Evolutionary conservation across 192 early-diverging fungal genomes (phyloP), one percentile per base, ranked within the genome.

Genomic region (Coemansia sp.): DNA sequence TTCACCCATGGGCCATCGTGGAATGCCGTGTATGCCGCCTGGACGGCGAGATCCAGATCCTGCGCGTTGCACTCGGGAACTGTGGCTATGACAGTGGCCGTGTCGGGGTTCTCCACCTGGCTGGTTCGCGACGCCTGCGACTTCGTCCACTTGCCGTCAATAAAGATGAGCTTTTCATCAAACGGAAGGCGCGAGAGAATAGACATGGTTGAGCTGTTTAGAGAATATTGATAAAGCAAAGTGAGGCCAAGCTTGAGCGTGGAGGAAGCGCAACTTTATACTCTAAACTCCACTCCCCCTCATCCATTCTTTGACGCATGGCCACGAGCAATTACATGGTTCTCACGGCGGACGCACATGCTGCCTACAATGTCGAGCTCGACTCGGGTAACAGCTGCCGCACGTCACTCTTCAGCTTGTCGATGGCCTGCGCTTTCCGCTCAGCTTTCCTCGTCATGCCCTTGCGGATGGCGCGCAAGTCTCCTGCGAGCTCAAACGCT

Each of bases 1-100:
- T 73, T 80, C 32, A 67, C 57, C 77, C 77, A 80, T 3, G 70
- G 67, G 1, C 77, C 77, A 17, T 70, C 68, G 26, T 74, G 56
- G 58, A 80, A 73, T n/a, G 77, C 77, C 2, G 41, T 32, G 42
- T 80, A 56, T 3, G 77, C 77, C 11, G 77, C 77, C 24, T 68
- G 67, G 17, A 74, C 77, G 10, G 77, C 77, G 11, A n/a, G 60
- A 39, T 80, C 77, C 9, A 80, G 32, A 15, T 80, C 77, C 9
- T 35, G 40, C 4, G 53, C 64, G 10, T 53, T 68, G 58, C 68
- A 70, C 61, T 80, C 77, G 53, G 71, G 57, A 11, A 80, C 77
- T 10, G 43, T 39, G 11, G 72, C 71, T 57, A 80, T 74, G 14
- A 61, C 54, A 27, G 65, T 58, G 62, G 56, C 65, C 12, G 64